Conservation (phyloP, 306 rosid genomes). For the Malus fusca region DNA sequence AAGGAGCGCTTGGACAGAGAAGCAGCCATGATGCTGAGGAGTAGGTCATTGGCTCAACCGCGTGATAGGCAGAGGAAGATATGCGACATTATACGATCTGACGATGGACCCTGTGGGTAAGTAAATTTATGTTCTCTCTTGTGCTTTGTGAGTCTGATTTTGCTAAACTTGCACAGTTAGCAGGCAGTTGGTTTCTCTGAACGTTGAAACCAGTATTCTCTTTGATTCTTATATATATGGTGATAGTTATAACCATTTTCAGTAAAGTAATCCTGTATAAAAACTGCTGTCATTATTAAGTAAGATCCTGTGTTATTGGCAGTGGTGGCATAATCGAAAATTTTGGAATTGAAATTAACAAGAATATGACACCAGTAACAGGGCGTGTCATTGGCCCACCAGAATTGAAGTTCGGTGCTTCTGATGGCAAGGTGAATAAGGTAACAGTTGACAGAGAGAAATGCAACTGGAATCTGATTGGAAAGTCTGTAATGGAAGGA, state of each 20-base stretch:
- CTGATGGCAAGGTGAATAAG: slow-evolving; percentile 32
- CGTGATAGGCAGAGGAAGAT: slow-evolving; percentile 33
- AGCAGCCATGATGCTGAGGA: slow-evolving; percentile 32
- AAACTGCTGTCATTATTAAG: not conserved
- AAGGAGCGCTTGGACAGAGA: slow-evolving; percentile 42
- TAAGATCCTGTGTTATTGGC: slow-evolving; percentile 10
- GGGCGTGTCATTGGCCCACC: slow-evolving; percentile 76
- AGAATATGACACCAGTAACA: slow-evolving; percentile 40
- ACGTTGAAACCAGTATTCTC: not conserved
- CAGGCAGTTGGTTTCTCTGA: not conserved
- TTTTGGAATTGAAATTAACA: slow-evolving; percentile 56
- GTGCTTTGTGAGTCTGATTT: not conserved
- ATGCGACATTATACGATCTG: slow-evolving; percentile 38
- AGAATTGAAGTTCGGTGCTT: slow-evolving; percentile 42
- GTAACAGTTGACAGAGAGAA: slow-evolving; percentile 45
- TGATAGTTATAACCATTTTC: not conserved
- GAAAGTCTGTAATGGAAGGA: slow-evolving; percentile 51
- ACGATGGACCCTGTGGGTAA: slow-evolving; percentile 74
- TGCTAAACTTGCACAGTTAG: not conserved
- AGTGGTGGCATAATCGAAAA: slow-evolving; percentile 46
- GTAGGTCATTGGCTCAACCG: slow-evolving; percentile 37
- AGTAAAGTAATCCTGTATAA: not conserved
- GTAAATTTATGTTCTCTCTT: not conserved
- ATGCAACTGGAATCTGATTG: slow-evolving; percentile 65
- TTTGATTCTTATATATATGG: not conserved